Evolutionary conservation across 495 filamentous ascomycete genomes (phyloP), one percentile per base, ranked within the genome.

Genomic region (Hypoxylon rickii): DNA sequence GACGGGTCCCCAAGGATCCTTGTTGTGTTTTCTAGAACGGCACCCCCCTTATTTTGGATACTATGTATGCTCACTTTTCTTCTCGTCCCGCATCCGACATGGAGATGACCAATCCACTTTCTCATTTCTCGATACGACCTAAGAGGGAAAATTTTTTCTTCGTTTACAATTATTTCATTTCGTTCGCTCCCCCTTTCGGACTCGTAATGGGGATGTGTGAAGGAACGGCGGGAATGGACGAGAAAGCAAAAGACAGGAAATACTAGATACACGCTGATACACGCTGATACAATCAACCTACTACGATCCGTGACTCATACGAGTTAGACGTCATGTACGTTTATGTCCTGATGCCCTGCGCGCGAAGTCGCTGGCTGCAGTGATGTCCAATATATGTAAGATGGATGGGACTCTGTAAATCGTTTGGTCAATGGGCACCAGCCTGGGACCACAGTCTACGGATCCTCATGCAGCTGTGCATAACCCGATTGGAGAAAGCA

Each of bases 321-420:
- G 55, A 52, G 51, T 32, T 45, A 41, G 52, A 57, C 61, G 58
- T 58, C 56, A 69, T 68, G 66, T 63, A 63, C 26, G 56, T 51
- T 43, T 44, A 71, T 70, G 70, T 64, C 68, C 65, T 71, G 65
- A 61, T 72, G 70, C 71, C 70, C 63, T 74, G 68, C 61, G 70
- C 57, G 53, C 40, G 63, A 49, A 49, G 32, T 60, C 40, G 34
- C 61, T 63, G 68, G 63, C 67, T 76, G 73, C 73, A 73, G 69
- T 76, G 73, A 76, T 76, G 73, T 76, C 73, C 73, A 76, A 76
- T 70, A 58, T 72, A 53, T 68, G 60, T 62, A 56, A 66, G 59
- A 65, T 70, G 65, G 69, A 64, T n/a, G 62, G 45, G 49, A 56
- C 55, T 24, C 53, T 51, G 60, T 51, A 51, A 58, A 55, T 65